Evolutionary conservation across 108 stramenopile genomes (phyloP), one percentile per base, ranked within the genome.

Genomic region (Nannochloropsis gaditana): DNA sequence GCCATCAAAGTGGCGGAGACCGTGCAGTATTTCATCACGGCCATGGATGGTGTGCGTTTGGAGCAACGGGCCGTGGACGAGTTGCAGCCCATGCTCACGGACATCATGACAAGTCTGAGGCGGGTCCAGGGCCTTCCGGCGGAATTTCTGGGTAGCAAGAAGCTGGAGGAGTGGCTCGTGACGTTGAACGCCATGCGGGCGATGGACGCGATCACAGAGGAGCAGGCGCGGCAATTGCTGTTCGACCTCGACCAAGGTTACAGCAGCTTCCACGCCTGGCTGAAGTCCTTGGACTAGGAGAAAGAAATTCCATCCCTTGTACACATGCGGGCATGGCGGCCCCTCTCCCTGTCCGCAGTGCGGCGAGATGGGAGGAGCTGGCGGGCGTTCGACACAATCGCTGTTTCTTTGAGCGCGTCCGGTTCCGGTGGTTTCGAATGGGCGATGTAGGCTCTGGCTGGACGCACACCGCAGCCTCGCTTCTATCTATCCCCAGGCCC

Each of bases 21-120:
- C 45, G 95, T 94, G 43, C 94, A 96, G 90, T 90, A 93, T 86
- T 98, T 99, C 88, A 99, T 99, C 89, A 99, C 97, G 9, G 91
- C 95, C 45, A 99, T 99, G 97, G 98, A 99, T 87, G 95, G 94
- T n/a, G 92, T 99, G 79, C 94, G 95, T 83, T 87, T 99, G 45
- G 92, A 95, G 83, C 94, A 94, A 85, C 92, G 95, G 45, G 96
- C 95, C 9, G 97, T 98, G 79, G 97, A 98, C 91, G 98, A 97
- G 89, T 87, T 99, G 45, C 97, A 97, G 90, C 98, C 98, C 3
- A 86, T 96, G 45, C 83, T 99, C 82, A 93, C 91, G 81, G 97
- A 97, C 88, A 87, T 98, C 45, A 93, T 95, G 93, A 94, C 95
- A 84, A 89, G 93, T 15, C 85, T 99, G 84, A 93, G 92, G 10